These are phyloP conservation scores for Plasmodium sp. DNA, from an alignment of 169 alveolate genomes.

Conservation along the genomic window DNA sequence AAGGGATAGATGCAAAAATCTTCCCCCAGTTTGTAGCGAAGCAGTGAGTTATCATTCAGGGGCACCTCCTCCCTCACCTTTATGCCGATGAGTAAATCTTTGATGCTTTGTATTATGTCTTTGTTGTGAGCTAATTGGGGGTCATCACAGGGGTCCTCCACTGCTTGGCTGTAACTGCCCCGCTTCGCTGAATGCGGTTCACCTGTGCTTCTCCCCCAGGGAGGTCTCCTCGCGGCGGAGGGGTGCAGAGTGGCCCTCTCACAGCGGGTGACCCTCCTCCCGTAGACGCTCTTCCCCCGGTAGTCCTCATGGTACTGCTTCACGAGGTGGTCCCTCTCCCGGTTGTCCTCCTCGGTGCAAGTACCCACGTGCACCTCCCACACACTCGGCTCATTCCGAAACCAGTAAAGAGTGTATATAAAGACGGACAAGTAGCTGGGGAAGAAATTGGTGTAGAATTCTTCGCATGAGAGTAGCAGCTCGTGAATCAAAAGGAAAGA, in stretches of 20 bases:
- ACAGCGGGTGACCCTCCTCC: background rate
- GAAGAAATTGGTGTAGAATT: slow-evolving; percentile 21
- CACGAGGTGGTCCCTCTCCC: slow-evolving; percentile 9
- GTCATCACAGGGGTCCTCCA: background rate
- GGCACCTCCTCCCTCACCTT: slow-evolving; percentile 15
- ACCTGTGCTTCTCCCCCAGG: background rate
- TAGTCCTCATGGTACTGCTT: slow-evolving; percentile 51
- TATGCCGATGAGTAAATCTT: slow-evolving; percentile 15
- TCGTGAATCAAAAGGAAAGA: slow-evolving; percentile 41
- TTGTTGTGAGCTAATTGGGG: background rate
- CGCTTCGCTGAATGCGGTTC: background rate
- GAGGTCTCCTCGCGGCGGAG: background rate
- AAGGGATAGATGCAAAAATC: slow-evolving; percentile 49
- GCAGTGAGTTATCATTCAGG: background rate
- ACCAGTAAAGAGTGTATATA: slow-evolving; percentile 42
- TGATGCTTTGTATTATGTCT: slow-evolving; percentile 28
- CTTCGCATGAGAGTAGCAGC: slow-evolving; percentile 38
- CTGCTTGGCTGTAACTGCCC: background rate
- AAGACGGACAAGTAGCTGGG: slow-evolving; percentile 28
- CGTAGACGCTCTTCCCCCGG: background rate
- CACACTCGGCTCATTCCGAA: slow-evolving; percentile 18
- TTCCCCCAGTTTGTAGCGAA: slow-evolving; percentile 16
- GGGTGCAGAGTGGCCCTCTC: background rate
- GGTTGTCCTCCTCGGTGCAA: slow-evolving; percentile 7
- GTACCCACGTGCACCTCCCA: background rate